These are phyloP conservation scores for Fusarium sp. DNA, from an alignment of 2,329 filamentous ascomycete species.

Conservation along the genomic window DNA sequence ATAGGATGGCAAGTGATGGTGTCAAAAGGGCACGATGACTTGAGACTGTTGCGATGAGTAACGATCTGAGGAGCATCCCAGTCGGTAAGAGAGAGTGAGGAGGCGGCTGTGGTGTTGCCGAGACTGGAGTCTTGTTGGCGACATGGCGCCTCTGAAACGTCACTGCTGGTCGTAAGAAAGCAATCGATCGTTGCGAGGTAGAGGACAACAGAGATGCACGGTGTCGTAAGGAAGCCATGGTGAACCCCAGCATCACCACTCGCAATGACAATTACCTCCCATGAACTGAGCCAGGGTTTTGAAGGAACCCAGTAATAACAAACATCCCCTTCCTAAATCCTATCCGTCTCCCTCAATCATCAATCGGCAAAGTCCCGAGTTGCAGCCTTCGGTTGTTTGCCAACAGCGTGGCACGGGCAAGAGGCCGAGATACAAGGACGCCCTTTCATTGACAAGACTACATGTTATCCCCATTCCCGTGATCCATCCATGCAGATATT, in stretches of 20 bases:
- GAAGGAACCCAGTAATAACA: background rate
- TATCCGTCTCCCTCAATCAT: background rate
- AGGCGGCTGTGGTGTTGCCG: background rate
- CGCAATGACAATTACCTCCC: background rate
- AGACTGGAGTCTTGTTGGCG: background rate
- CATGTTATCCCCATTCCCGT: background rate
- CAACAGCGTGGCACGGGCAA: background rate
- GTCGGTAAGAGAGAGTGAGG: background rate
- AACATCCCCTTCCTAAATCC: background rate
- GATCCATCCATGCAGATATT: background rate
- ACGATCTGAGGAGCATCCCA: background rate
- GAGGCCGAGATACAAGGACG: background rate
- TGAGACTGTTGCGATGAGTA: background rate
- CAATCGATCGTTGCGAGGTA: background rate
- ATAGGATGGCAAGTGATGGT: background rate
- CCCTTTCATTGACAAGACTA: background rate
- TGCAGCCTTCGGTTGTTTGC: background rate
- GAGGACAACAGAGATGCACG: background rate
- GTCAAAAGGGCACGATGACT: background rate
- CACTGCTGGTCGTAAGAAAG: accelerated
- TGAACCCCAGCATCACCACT: background rate
- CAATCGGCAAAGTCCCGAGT: background rate
- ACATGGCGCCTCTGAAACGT: background rate
- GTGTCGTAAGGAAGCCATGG: background rate
- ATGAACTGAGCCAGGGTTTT: background rate